These are phyloP conservation scores for Candida patagonica DNA, from an alignment of 805 yeast genomes.

Conservation along the genomic window DNA sequence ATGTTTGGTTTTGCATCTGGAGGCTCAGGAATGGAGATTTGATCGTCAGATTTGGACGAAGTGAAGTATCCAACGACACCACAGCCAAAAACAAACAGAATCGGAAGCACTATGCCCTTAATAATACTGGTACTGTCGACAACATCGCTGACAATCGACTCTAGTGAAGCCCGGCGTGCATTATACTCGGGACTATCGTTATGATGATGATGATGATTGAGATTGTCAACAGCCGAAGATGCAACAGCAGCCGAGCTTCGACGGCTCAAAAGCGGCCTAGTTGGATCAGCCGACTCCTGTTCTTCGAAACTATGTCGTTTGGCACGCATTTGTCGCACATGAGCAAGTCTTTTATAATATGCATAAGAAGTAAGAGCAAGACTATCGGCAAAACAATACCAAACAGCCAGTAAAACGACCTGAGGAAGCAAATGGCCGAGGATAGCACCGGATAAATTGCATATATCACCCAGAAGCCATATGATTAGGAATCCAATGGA, in stretches of 20 bases:
- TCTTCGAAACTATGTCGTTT: constrained; percentile 3
- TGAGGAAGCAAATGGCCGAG: constrained; percentile 66
- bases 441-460: constrained; percentile 57
- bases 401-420: constrained; percentile 57
- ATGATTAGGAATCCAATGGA: constrained; percentile 56
- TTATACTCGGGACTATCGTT: not conserved
- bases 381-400: constrained; percentile 69
- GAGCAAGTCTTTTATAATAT: constrained; percentile 36
- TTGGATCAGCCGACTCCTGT: constrained; percentile 13
- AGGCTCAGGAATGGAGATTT: constrained; percentile 2
- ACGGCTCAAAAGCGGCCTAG: constrained; percentile 20
- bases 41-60: constrained; percentile 30
- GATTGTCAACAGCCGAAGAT: not conserved
- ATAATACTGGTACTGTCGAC: constrained; percentile 1
- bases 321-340: constrained; percentile 2
- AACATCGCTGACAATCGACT: constrained; percentile 42
- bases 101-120: constrained; percentile 44
- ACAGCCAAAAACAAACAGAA: constrained; percentile 51
- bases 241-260: constrained; percentile 16
- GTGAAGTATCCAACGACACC: constrained; percentile 53
- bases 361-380: constrained; percentile 48
- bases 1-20: constrained; percentile 23
- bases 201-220: constrained; percentile 8
- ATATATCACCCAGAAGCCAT: constrained; percentile 67
- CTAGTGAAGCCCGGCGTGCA: constrained; percentile 38